Evolutionary conservation across 2,329 filamentous ascomycete species (phyloP), one percentile per base, ranked within the genome.

Genomic region (Alternaria novae-zelandiae): DNA sequence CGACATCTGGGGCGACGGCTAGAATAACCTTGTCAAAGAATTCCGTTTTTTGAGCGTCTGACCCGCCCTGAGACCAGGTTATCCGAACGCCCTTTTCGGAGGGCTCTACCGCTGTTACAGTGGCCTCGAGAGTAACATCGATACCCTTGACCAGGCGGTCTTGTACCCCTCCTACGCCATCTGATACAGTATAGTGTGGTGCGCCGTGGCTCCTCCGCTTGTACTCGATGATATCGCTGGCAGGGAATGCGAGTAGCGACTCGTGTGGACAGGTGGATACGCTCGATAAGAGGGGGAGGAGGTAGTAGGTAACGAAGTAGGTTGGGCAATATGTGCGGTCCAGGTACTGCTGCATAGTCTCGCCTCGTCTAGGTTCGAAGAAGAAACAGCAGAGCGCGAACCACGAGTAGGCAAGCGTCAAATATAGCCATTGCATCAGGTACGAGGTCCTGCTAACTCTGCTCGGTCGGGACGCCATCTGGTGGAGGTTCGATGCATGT

Each of bases 251-350:
- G 1, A 87, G 75, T 3, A 88, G 73, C 28, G 82, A 80, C 2
- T 80, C 75, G 57, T 88, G 86, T 0, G 85, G 81, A 67, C 86
- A 88, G 1, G 86, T 88, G 5, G 83, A 83, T 7, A 88, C 84
- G 61, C 83, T 83, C 54, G 86, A 84, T 43, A 89, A 80, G 6
- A 88, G 77, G 0, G 87, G 87, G 0, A 88, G 75, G 8, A 89
- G 71, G 67, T 88, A 88, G 32, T 82, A 80, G 3, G 77, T 74
- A 4, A 79, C 70, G 59, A 86, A 88, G 26, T 82, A 80, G 6
- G 72, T 75, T 0, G 87, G 86, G 1, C 87, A 71, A 54, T 79
- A 75, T 5, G 86, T 85, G n/a, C 87, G 79, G n/a, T 73, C 59
- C 6, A 86, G 68, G 64, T 89, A 89, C 36, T 83, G 75, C 15